Percentiles rank a stretch among this genome's conserved stretches.
Evolutionary conservation across 192 early-diverging fungal genomes (phyloP).

Genomic region (Linnemannia hyalina): DNA sequence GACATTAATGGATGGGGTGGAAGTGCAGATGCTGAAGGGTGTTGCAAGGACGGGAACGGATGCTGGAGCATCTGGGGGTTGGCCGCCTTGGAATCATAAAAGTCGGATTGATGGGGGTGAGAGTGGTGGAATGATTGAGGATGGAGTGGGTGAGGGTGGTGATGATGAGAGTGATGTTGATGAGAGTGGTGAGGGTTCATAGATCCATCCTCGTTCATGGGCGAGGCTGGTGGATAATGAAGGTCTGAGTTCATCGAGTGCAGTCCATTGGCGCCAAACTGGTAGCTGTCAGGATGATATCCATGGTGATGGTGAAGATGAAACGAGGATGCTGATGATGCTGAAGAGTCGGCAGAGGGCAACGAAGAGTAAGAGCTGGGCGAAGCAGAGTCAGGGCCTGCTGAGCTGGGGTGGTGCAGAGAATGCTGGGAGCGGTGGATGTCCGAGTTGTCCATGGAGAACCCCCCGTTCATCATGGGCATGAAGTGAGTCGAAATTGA

Average conservation of each 20-base stretch:
- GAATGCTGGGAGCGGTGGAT: slow-evolving; percentile 24
- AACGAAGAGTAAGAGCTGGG: slow-evolving; percentile 27
- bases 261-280: slow-evolving; percentile 2
- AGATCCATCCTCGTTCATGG: neutral
- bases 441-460: slow-evolving; percentile 24
- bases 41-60: slow-evolving; percentile 19
- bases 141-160: slow-evolving; percentile 23
- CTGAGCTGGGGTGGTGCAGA: neutral
- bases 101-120: slow-evolving; percentile 15
- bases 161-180: slow-evolving; percentile 4
- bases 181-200: slow-evolving; percentile 14
- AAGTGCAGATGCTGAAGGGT: slow-evolving; percentile 11
- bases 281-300: slow-evolving; percentile 11
- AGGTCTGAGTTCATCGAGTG: neutral
- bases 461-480: slow-evolving; percentile 23
- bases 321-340: slow-evolving; percentile 27
- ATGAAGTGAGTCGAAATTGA: slow-evolving; percentile 23
- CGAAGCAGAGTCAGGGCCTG: slow-evolving; percentile 15
- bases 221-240: neutral
- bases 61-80: slow-evolving; percentile 29
- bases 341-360: slow-evolving; percentile 32
- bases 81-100: slow-evolving; percentile 21
- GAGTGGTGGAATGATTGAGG: slow-evolving; percentile 21
- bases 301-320: neutral
- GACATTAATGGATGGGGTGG: slow-evolving; percentile 48